A percentile compares a stretch with the other conserved stretches of the same genome.
Evolutionary conservation across 176 grass and related monocot species (phyloP).

Genomic region (Carex kokanica): DNA sequence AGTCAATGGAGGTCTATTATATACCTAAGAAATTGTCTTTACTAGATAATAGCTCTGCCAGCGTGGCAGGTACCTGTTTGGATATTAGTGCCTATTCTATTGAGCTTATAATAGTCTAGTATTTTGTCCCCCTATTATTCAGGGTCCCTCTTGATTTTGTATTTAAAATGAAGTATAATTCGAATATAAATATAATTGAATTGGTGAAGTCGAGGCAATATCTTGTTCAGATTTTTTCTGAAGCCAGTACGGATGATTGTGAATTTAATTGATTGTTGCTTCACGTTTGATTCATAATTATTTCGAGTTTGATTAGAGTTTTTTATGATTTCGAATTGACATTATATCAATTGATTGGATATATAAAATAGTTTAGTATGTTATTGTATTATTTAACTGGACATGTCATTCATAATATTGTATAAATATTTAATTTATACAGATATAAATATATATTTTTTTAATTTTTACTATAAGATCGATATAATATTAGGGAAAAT

Average conservation of each 20-base stretch:
- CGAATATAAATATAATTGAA: not conserved
- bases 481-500: too few relatives aligned
- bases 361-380: not conserved
- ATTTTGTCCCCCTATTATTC: conserved; percentile 22
- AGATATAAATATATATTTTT: not conserved
- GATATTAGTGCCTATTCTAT: not conserved
- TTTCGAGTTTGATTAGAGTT: not conserved
- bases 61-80: not conserved
- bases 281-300: not conserved
- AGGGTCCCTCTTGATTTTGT: not conserved
- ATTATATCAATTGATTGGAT: not conserved
- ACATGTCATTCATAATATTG: not conserved
- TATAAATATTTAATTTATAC: not conserved
- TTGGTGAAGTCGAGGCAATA: conserved; percentile 11
- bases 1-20: not conserved
- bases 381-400: not conserved
- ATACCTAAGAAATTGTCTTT: not conserved
- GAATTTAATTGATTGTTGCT: not conserved
- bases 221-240: not conserved
- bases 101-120: not conserved
- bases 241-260: not conserved
- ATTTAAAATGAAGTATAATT: not conserved
- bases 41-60: not conserved
- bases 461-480: too few relatives aligned
- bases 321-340: not conserved